Conservation (phyloP, 208 protist species). For the Wallacemonas rigidus region DNA sequence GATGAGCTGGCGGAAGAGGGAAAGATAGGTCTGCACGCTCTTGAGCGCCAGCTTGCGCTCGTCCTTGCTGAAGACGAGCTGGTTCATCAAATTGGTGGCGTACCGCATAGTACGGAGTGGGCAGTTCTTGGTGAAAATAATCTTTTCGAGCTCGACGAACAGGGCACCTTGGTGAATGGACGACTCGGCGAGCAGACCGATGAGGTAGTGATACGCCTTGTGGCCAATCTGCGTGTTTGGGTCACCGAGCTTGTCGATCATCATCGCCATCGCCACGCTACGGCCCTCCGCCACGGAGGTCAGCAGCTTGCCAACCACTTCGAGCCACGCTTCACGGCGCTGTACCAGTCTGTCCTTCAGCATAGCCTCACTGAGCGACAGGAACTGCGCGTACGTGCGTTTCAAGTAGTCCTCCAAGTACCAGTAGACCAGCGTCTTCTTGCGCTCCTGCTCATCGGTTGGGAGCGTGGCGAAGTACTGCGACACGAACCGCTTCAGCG, state of each 20-base stretch:
- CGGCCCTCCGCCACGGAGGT: constrained; percentile 80
- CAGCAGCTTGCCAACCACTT: constrained; percentile 85
- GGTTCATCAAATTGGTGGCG: constrained; percentile 90
- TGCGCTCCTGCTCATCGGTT: constrained; percentile 51
- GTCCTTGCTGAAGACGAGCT: constrained; percentile 92
- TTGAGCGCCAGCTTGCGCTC: constrained; percentile 89
- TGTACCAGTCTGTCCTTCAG: constrained; percentile 87
- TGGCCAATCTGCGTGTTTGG: constrained; percentile 69
- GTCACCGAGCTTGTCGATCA: constrained; percentile 93
- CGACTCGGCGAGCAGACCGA: constrained; percentile 81
- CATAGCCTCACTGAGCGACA: constrained; percentile 86
- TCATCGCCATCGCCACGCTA: constrained; percentile 80
- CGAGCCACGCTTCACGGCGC: constrained; percentile 85
- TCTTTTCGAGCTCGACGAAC: constrained; percentile 90
- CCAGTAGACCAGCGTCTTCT: constrained; percentile 86
- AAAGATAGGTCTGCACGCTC: constrained; percentile 87
- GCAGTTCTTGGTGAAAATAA: constrained; percentile 91
- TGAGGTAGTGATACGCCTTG: constrained; percentile 88
- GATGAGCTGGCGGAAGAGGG: constrained; percentile 84
- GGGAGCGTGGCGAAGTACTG: constrained; percentile 93
- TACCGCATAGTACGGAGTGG: constrained; percentile 88
- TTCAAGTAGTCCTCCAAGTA: constrained; percentile 93
- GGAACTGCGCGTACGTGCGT: constrained; percentile 87
- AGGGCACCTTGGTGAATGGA: constrained; percentile 84
- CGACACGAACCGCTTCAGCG: constrained; percentile 85